Base-by-base conservation (phyloP, 2,329 filamentous ascomycete genomes). In the Macrophomina phaseolina region DNA sequence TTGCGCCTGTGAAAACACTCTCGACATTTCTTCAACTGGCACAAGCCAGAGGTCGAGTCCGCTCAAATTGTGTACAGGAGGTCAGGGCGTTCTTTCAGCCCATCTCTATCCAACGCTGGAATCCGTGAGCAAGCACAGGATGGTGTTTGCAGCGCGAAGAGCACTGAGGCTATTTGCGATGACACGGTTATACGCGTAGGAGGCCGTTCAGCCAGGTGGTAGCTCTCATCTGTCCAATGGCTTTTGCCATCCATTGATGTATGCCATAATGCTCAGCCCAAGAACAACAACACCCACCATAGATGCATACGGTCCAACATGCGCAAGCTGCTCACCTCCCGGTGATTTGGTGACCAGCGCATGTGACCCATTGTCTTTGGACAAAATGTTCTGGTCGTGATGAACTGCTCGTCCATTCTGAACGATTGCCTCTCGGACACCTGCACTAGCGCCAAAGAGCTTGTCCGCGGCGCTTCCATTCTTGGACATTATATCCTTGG, bases 201-300 rank as follows among this genome's bases (percentile, higher is more conserved):
- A 56, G 51, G 18, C 14, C 16, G 38, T n/a, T 30, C 11, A 32
- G 51, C 38, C 30, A 40, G 12, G 14, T 7, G 2, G 16, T 46
- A 18, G n/a, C 28, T 49, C 45, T 82, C 80, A 82, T 69, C 80
- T 75, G 66, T 82, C 81, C 16, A 78, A 75, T 68, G 65, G 65
- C 32, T 81, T 81, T 40, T 80, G 79, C 74, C 81, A 82, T 53
- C 79, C 77, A 66, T 80, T 80, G 49, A 80, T 72, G 71, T 75
- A 79, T 36, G 77, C 74, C 78, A 80, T 80, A 62, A 80, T 74
- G 55, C 77, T 78, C 16, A 80, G 74, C 65, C 78, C 78, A 34
- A 80, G 71, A 63, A 78, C 74, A 56, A 80, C 77, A n/a, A 80
- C 76, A 8, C 75, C 75, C 30, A 80, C 69, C 62, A 79, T 78